Evolutionary conservation across 352 stramenopile species (phyloP).

Genomic region (Globisporangium rhizosaccharum): DNA sequence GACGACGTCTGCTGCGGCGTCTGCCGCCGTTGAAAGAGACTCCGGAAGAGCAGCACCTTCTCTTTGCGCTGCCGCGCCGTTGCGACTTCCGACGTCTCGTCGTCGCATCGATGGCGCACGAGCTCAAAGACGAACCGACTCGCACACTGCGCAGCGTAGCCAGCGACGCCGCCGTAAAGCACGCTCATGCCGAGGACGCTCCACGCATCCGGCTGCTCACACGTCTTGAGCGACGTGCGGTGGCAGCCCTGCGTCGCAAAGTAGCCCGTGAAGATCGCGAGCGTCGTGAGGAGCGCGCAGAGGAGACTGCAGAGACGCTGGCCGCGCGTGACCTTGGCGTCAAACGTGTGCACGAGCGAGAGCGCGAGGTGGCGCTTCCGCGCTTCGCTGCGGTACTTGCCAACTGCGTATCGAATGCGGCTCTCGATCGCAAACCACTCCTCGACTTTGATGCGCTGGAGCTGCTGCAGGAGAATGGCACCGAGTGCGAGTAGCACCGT

Average conservation of each 20-base stretch:
- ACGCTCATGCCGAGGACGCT: conserved; percentile 42
- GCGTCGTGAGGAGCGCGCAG: conserved; percentile 32
- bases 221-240: conserved; percentile 52
- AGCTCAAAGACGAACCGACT: conserved; percentile 43
- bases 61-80: conserved; percentile 65
- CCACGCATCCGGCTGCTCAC: conserved; percentile 42
- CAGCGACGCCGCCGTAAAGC: conserved; percentile 48
- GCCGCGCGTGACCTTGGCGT: conserved; percentile 49
- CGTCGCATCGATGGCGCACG: conserved; percentile 54
- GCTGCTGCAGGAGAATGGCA: conserved; percentile 20
- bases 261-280: conserved; percentile 41
- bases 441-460: conserved; percentile 26
- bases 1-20: not conserved
- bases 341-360: conserved; percentile 43
- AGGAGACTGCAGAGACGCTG: conserved; percentile 52
- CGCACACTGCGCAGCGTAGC: conserved; percentile 29
- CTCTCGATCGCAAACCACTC: conserved; percentile 48
- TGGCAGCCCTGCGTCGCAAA: conserved; percentile 57
- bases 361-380: conserved; percentile 35
- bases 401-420: conserved; percentile 42
- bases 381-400: conserved; percentile 47
- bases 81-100: conserved; percentile 51
- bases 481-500: conserved; percentile 18
- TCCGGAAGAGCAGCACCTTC: conserved; percentile 62
- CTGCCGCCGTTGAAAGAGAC: conserved; percentile 19